Conservation (phyloP, 2,329 filamentous ascomycete genomes). For the Botryotinia calthae region DNA sequence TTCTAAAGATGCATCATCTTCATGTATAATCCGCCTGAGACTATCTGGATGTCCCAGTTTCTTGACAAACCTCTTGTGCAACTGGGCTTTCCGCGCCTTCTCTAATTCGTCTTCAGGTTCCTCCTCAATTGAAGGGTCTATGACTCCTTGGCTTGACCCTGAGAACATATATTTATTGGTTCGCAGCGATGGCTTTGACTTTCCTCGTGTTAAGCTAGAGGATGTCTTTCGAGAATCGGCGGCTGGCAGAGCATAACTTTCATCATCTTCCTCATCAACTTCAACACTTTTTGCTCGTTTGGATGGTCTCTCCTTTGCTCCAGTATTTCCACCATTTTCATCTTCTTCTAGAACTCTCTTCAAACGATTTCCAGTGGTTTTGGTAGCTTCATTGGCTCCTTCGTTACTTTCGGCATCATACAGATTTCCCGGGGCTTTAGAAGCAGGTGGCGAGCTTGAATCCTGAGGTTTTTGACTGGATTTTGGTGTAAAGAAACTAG, state of each 20-base stretch:
- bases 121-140: slow-evolving; percentile 34
- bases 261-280: slow-evolving; percentile 40
- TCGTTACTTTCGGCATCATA: slow-evolving; percentile 37
- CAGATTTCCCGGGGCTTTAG: slow-evolving; percentile 25
- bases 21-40: slow-evolving; percentile 55
- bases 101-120: slow-evolving; percentile 49
- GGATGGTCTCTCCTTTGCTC: slow-evolving; percentile 37
- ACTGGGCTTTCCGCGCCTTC: slow-evolving; percentile 60
- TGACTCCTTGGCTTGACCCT: slow-evolving; percentile 39
- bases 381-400: slow-evolving; percentile 23
- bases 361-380: slow-evolving; percentile 27
- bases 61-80: slow-evolving; percentile 84
- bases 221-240: slow-evolving; percentile 39
- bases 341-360: slow-evolving; percentile 55
- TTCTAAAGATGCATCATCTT: slow-evolving; percentile 48
- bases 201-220: slow-evolving; percentile 26
- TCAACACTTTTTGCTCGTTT: slow-evolving; percentile 48
- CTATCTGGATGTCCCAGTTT: slow-evolving; percentile 87
- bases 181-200: slow-evolving; percentile 40
- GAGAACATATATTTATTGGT: slow-evolving; percentile 55
- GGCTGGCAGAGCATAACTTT: slow-evolving; percentile 44
- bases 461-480: slow-evolving; percentile 24
- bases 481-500: slow-evolving; percentile 75
- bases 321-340: slow-evolving; percentile 45
- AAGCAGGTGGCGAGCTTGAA: slow-evolving; percentile 37